Evolutionary conservation across 2,329 filamentous ascomycete species (phyloP).

Genomic region (Trichoderma brevicompactum): DNA sequence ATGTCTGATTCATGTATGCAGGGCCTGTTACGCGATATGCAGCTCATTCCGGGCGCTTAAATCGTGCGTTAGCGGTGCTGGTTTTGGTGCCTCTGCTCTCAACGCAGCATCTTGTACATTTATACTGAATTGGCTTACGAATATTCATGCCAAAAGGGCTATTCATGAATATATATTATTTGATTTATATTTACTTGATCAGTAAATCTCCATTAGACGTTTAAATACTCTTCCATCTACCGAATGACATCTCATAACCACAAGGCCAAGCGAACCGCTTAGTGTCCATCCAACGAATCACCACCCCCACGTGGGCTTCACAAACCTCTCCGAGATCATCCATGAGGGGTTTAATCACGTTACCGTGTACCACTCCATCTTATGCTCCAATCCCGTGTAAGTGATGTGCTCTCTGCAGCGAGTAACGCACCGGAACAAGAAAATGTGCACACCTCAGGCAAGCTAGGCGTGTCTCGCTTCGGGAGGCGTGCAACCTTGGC

Average conservation of each 20-base stretch:
- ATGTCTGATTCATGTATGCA: constrained; percentile 13
- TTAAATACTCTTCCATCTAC: neutral
- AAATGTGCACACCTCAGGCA: constrained; percentile 21
- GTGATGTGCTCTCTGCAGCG: neutral
- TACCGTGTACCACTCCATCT: neutral
- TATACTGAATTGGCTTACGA: no score
- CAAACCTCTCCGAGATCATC: constrained; percentile 9
- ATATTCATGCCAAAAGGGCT: no score
- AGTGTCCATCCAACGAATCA: constrained; percentile 35
- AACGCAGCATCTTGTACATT: no score
- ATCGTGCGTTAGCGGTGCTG: neutral
- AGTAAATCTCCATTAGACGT: neutral
- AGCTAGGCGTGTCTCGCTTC: constrained; percentile 9
- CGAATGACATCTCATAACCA: neutral
- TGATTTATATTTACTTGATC: neutral
- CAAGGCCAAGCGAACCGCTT: no score
- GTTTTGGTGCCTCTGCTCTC: no score
- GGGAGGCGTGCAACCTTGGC: neutral
- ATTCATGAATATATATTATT: no score
- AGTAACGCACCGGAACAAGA: constrained; percentile 16
- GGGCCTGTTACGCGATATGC: constrained; percentile 5
- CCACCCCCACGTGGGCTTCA: constrained; percentile 37
- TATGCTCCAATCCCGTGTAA: neutral
- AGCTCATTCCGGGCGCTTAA: constrained; percentile 12
- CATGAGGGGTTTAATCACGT: constrained; percentile 5